A percentile compares a stretch with the other conserved stretches of the same genome.
Conservation (phyloP, 140 eudicot genomes). For the Senecio squalidus region DNA sequence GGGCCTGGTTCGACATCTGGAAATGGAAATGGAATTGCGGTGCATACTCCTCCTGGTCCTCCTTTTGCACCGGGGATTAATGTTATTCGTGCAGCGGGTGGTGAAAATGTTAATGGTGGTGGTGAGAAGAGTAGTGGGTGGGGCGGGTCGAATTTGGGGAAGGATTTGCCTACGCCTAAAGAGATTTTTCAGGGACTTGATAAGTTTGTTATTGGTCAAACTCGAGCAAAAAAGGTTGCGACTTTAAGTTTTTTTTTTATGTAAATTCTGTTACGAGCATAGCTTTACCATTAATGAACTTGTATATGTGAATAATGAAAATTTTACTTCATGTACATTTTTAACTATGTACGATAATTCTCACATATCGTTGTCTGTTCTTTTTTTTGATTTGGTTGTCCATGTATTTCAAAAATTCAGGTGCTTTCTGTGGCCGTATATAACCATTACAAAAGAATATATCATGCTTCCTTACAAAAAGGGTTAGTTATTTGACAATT, state of each 20-base stretch:
- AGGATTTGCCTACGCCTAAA: conserved; percentile 77
- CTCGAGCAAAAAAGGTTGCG: conserved; percentile 75
- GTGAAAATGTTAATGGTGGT: conserved; percentile 19
- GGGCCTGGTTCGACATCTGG: too few species aligned
- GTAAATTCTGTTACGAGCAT: background rate
- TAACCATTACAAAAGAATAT: conserved; percentile 89
- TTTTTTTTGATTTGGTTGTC: background rate
- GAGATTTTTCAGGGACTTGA: conserved; percentile 85
- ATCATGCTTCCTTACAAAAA: conserved; percentile 53
- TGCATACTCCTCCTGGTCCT: conserved; percentile 79
- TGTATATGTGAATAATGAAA: conserved; percentile 1
- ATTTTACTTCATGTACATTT: background rate
- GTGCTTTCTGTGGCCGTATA: conserved; percentile 94
- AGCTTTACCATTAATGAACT: background rate
- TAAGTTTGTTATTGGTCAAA: conserved; percentile 86
- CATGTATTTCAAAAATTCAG: conserved; percentile 34
- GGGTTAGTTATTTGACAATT: conserved; percentile 55
- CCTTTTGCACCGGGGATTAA: conserved; percentile 78
- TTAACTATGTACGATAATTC: background rate
- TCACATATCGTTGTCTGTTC: background rate
- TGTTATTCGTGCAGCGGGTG: conserved; percentile 40
- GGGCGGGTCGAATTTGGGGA: conserved; percentile 91
- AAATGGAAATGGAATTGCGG: conserved; percentile 68
- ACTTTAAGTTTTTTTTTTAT: conserved; percentile 16
- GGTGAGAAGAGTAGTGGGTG: conserved; percentile 51